Evolutionary conservation across 176 grass and related monocot genomes (phyloP).

Genomic region (maize (Zea mays)): DNA sequence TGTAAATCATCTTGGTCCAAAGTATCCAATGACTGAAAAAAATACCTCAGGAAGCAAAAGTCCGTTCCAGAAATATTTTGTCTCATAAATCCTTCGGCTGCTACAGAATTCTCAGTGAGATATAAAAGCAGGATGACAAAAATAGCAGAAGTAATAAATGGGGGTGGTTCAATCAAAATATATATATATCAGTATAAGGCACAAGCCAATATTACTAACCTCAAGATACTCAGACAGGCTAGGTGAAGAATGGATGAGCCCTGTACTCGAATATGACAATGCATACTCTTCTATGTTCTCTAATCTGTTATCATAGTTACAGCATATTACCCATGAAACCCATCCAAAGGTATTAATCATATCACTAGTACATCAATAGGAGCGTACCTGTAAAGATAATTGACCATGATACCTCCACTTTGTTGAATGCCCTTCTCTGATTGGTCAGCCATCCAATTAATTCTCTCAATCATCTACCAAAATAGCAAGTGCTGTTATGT

Average conservation of each 20-base stretch:
- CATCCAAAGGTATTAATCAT: slow-evolving; percentile 4
- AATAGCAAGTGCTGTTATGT: background rate
- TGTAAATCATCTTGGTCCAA: background rate
- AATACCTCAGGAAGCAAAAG: slow-evolving; percentile 16
- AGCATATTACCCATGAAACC: background rate
- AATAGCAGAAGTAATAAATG: background rate
- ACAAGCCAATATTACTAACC: slow-evolving; percentile 40
- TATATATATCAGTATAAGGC: background rate
- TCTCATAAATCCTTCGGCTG: slow-evolving; percentile 5
- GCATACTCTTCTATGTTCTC: slow-evolving; percentile 82
- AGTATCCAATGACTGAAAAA: background rate
- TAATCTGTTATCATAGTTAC: slow-evolving; percentile 41
- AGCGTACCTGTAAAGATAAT: slow-evolving; percentile 87
- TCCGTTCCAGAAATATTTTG: background rate
- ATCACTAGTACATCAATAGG: slow-evolving; percentile 12
- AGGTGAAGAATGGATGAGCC: slow-evolving; percentile 62
- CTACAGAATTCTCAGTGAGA: slow-evolving; percentile 25
- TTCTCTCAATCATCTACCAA: slow-evolving; percentile 73
- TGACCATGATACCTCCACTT: slow-evolving; percentile 97
- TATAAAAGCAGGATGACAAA: slow-evolving; percentile 8
- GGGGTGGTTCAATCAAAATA: background rate
- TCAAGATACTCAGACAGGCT: slow-evolving; percentile 60
- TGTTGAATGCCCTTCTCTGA: slow-evolving; percentile 95
- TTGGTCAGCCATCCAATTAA: slow-evolving; percentile 96
- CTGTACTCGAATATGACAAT: slow-evolving; percentile 62